phyloP scores from a whole-genome alignment of 106 monocot genomes.

The Dioscorea zingiberensis region DNA sequence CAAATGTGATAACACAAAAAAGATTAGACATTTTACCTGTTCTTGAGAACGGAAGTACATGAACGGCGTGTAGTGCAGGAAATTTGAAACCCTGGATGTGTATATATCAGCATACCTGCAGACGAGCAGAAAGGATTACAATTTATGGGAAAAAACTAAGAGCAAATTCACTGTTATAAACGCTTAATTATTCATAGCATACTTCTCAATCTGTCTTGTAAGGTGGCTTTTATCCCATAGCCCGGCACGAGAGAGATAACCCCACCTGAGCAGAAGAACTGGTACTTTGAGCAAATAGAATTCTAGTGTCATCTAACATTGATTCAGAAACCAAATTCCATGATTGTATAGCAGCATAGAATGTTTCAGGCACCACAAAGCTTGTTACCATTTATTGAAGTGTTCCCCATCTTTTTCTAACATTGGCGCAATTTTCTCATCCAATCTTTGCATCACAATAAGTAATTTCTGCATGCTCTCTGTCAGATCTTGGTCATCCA shows the following conservation, averaged over 20 bases:
- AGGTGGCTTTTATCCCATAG: conserved; percentile 98
- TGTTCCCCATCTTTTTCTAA: conserved; percentile 86
- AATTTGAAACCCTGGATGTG: conserved; percentile 97
- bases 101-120: conserved; percentile 96
- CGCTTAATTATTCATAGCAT: background rate
- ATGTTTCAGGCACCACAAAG: no score
- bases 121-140: no score
- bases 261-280: conserved; percentile 56
- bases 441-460: conserved; percentile 91
- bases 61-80: conserved; percentile 91
- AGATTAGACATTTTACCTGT: conserved; percentile 41
- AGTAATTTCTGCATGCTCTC: conserved; percentile 90
- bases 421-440: conserved; percentile 83
- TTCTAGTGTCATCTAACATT: no score
- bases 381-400: conserved; percentile 68
- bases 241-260: conserved; percentile 92
- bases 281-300: no score
- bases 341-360: no score
- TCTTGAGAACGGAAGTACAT: conserved; percentile 96
- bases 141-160: background rate
- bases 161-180: no score
- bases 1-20: background rate
- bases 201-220: conserved; percentile 97
- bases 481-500: conserved; percentile 76
- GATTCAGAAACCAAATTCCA: no score